phyloP scores from a whole-genome alignment of 331 rosid species.

The Telfairia occidentalis region DNA sequence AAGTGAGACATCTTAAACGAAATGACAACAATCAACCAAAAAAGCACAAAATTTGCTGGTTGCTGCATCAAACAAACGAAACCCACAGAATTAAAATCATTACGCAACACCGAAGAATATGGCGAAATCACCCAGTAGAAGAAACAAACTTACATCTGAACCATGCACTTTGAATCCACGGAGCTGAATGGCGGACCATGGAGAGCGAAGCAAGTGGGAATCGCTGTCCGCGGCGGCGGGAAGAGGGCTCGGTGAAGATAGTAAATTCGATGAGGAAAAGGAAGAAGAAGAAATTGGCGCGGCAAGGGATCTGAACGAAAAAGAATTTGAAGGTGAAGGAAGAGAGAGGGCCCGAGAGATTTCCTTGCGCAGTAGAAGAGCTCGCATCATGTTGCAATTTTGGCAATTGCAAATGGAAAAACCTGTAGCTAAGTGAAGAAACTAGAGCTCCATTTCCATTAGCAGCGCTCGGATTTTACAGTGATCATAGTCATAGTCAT shows the following conservation, averaged over 20 bases:
- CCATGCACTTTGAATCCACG: conserved; percentile 56
- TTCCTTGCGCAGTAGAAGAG: conserved; percentile 23
- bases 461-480: not conserved
- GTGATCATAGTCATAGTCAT: not conserved
- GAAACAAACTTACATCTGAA: conserved; percentile 40
- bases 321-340: conserved; percentile 5
- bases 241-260: conserved; percentile 14
- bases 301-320: conserved; percentile 19
- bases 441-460: conserved; percentile 1
- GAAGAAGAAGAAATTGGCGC: conserved; percentile 12
- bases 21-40: not conserved
- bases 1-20: not conserved
- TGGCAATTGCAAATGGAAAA: not conserved
- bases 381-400: conserved; percentile 21
- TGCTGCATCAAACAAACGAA: not conserved
- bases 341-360: conserved; percentile 20
- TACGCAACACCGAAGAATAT: not conserved
- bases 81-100: not conserved
- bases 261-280: conserved; percentile 9
- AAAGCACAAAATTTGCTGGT: not conserved
- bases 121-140: not conserved
- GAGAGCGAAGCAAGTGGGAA: conserved; percentile 21
- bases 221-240: conserved; percentile 14
- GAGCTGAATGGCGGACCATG: conserved; percentile 49
- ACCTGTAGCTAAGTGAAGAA: not conserved